Percentiles rank a stretch among this genome's conserved stretches.
These are phyloP conservation scores for Arthrobotrys musiformis DNA, from an alignment of 2,329 filamentous ascomycete species.

Conservation along the genomic window DNA sequence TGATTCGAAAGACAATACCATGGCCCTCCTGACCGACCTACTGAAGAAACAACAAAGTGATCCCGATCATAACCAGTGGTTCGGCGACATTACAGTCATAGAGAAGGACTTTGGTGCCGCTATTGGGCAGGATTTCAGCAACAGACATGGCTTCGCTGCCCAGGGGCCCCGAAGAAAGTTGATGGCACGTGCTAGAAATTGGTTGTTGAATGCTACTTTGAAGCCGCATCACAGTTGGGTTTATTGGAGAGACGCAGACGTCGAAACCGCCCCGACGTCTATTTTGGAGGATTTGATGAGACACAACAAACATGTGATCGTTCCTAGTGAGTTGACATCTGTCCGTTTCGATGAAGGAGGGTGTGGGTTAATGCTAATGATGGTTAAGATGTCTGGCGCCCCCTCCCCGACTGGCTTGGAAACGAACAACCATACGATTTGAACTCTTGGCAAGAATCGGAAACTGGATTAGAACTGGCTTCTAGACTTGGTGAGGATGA, in stretches of 20 bases:
- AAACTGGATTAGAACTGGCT: slow-evolving; percentile 90
- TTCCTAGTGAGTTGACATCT: slow-evolving; percentile 78
- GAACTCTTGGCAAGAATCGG: slow-evolving; percentile 99
- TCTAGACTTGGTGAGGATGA: slow-evolving; percentile 97
- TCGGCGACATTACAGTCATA: slow-evolving; percentile 96
- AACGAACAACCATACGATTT: slow-evolving; percentile 98
- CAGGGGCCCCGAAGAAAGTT: slow-evolving; percentile 93
- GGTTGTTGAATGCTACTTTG: slow-evolving; percentile 91
- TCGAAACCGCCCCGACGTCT: slow-evolving; percentile 95
- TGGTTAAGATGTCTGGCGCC: slow-evolving; percentile 87
- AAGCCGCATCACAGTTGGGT: slow-evolving; percentile 98
- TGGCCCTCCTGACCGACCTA: slow-evolving; percentile 78
- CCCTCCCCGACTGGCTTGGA: slow-evolving; percentile 97
- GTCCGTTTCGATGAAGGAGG: not conserved
- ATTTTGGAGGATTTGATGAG: slow-evolving; percentile 98
- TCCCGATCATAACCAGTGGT: slow-evolving; percentile 80
- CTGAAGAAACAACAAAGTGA: slow-evolving; percentile 83
- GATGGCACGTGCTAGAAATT: slow-evolving; percentile 98
- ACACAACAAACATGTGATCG: slow-evolving; percentile 98
- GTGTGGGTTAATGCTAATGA: slow-evolving; percentile 58
- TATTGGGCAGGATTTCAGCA: slow-evolving; percentile 97
- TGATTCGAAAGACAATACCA: slow-evolving; percentile 92
- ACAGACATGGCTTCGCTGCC: slow-evolving; percentile 94
- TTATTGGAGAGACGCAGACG: slow-evolving; percentile 98
- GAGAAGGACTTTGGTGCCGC: slow-evolving; percentile 99